A percentile compares a stretch with the other conserved stretches of the same genome.
phyloP scores from a whole-genome alignment of 1,284 basidiomycete genomes.

The Ustilago curta region DNA sequence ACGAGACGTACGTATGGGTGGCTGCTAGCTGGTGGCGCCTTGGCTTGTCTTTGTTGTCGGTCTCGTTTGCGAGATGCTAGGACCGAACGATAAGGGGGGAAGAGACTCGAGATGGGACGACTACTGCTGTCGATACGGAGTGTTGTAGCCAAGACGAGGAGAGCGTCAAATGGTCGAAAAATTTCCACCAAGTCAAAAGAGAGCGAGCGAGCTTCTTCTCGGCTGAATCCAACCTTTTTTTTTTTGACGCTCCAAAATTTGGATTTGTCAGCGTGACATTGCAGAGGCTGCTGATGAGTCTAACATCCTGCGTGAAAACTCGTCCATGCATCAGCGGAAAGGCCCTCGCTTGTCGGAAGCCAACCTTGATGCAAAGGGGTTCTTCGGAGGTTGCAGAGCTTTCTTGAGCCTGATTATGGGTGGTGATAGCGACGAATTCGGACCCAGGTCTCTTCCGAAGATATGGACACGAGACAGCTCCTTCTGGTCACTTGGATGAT shows the following conservation, averaged over 20 bases:
- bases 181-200: constrained; percentile 22
- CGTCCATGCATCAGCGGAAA: neutral
- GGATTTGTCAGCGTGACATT: constrained; percentile 36
- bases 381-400: neutral
- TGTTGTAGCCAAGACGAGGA: constrained; percentile 1
- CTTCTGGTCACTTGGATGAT: neutral
- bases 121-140: neutral
- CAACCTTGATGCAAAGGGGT: neutral
- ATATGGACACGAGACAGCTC: neutral
- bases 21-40: neutral
- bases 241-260: constrained; percentile 9
- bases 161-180: constrained; percentile 15
- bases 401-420: neutral
- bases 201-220: constrained; percentile 1
- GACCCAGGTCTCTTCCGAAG: neutral
- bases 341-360: neutral
- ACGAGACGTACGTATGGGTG: too few species aligned
- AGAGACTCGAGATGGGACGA: neutral
- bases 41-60: neutral
- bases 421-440: too few species aligned
- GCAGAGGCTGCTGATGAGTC: neutral
- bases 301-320: neutral
- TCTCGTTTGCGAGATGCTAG: neutral
- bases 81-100: neutral
- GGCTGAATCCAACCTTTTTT: constrained; percentile 9